Percentiles rank a stretch among this genome's conserved stretches.
Conservation (phyloP, 148 eudicot species). For the Heliosperma pusillum region DNA sequence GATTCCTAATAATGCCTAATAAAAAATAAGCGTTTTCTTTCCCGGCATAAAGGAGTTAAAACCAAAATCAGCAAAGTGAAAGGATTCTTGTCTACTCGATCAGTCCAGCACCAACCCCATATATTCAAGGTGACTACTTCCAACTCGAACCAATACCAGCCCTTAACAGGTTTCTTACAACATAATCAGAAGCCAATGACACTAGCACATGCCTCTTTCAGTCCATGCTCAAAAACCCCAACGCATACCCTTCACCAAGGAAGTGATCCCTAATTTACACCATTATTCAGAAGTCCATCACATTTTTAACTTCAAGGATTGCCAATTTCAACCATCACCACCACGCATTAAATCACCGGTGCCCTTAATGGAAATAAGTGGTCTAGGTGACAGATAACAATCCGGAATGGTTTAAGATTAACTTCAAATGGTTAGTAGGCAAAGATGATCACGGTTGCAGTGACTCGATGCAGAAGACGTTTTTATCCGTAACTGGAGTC, state of each 20-base stretch:
- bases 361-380: not conserved
- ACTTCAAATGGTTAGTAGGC: not conserved
- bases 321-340: too few species aligned
- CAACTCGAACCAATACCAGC: not conserved
- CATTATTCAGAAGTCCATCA: not conserved
- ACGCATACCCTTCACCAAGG: not conserved
- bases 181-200: not conserved
- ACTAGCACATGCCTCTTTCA: not conserved
- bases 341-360: too few species aligned
- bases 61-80: not conserved
- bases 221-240: not conserved
- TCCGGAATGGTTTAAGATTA: not conserved
- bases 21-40: not conserved
- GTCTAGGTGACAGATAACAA: not conserved
- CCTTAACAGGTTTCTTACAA: not conserved
- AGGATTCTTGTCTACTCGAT: not conserved
- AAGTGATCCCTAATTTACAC: not conserved
- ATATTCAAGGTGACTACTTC: not conserved
- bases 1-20: not conserved
- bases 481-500: too few species aligned
- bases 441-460: not conserved
- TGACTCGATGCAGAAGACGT: not conserved
- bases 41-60: not conserved
- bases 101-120: not conserved
- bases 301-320: too few species aligned